Base-by-base conservation (phyloP, 345 rosid species). In the Linum trigynum region DNA sequence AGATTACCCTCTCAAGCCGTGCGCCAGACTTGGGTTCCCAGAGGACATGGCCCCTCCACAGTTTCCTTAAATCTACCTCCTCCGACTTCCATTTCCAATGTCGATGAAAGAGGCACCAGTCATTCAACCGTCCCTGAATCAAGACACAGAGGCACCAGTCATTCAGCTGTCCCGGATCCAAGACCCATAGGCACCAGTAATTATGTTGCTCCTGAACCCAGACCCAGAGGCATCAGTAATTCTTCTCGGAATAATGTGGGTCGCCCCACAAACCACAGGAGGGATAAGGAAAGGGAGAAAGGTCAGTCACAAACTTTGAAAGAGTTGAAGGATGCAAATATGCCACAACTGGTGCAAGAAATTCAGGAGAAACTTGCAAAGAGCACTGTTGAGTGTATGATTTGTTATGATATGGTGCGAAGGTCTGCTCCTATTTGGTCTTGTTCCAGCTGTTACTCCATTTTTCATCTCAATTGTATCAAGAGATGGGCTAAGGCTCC, bases 401-500 rank as follows among this genome's bases (percentile, higher is more conserved):
- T 94, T 61, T 90, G 99, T 71, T 94, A 84, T 39, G 99, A 94
- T 56, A 88, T 83, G 91, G 96, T 94, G 71, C 70, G 84, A 43
- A 77, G 97, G 68, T 76, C 91, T 61, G 92, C 91, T 0, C 65
- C 92, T 10, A 70, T 88, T 57, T 94, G 99, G 97, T 88, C 99
- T 57, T 90, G 99, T 75, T 84, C 95, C 0, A 94, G 96, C 80
- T 94, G 96, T 73, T 94, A 79, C 67, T 94, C 97, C 2, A 88
- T 94, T 63, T 94, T 94, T 65, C 99, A 94, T 75, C 74, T 94
- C 80, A 85, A 69, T 75, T 94, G 99, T 76, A 88, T 88, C 65
- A 94, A 85, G 89, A 94, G 76, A 68, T 94, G 96, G 99, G 97
- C 96, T 17, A 86, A 89, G 62, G 89, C 96, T 38, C 97, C 99